These are phyloP conservation scores for Didymellaceae sp. DNA, from an alignment of 2,329 filamentous ascomycete genomes.

Conservation along the genomic window DNA sequence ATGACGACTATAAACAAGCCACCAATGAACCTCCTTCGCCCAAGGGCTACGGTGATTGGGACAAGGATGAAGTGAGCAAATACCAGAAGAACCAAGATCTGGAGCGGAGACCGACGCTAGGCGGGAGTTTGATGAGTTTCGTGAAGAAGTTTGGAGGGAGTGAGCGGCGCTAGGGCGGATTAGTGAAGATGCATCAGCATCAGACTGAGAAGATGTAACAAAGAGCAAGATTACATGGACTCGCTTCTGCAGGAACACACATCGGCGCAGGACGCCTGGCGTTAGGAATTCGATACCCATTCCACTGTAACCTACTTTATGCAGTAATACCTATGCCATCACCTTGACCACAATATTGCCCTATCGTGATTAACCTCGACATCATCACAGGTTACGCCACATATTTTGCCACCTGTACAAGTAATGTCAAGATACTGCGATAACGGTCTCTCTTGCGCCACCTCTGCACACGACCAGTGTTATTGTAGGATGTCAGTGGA, in stretches of 20 bases:
- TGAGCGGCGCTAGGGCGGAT: slow-evolving; percentile 12
- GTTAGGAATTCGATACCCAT: slow-evolving; percentile 14
- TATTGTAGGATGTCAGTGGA: too few species aligned
- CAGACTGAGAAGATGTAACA: too few species aligned
- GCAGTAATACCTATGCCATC: background rate
- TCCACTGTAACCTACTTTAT: background rate
- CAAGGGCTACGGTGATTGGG: slow-evolving; percentile 17
- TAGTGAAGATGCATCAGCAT: background rate
- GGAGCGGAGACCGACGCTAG: slow-evolving; percentile 38
- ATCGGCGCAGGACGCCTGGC: slow-evolving; percentile 18
- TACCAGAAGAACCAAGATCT: slow-evolving; percentile 27
- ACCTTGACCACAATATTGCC: too few species aligned
- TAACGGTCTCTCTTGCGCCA: too few species aligned
- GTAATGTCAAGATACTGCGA: too few species aligned
- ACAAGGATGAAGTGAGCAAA: slow-evolving; percentile 21
- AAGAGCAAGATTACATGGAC: too few species aligned
- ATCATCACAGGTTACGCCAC: too few species aligned
- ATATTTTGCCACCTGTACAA: too few species aligned
- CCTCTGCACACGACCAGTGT: too few species aligned
- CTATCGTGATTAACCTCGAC: too few species aligned
- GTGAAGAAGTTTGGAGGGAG: slow-evolving; percentile 22
- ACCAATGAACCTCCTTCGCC: background rate
- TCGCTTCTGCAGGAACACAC: too few species aligned
- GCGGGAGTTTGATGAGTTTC: slow-evolving; percentile 31
- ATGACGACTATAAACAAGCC: background rate